Percentiles rank a stretch among this genome's conserved stretches.
Evolutionary conservation across 495 filamentous ascomycete species (phyloP).

Genomic region (Penicillium longicatenatum): DNA sequence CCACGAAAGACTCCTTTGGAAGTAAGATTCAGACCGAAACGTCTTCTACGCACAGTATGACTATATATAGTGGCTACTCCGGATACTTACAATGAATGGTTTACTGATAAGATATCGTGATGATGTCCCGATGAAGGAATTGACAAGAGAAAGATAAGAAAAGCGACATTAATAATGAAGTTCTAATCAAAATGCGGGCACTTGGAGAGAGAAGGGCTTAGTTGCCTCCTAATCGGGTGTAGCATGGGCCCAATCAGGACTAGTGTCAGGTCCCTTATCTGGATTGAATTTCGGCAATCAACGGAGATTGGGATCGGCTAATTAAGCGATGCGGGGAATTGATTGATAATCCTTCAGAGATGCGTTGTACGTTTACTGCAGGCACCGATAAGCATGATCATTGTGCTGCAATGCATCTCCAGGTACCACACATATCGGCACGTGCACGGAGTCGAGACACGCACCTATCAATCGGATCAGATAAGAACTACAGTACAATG

Average conservation of each 20-base stretch:
- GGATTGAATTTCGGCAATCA: neutral
- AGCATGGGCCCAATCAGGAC: neutral
- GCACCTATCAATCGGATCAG: neutral
- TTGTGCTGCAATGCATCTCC: no score
- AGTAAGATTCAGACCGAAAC: neutral
- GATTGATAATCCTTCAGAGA: neutral
- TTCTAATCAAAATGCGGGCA: neutral
- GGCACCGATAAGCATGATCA: no score
- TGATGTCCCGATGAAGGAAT: neutral
- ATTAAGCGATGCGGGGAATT: neutral
- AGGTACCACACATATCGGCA: neutral
- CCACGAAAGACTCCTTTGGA: neutral
- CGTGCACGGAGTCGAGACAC: neutral
- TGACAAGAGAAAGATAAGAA: neutral
- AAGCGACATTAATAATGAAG: neutral
- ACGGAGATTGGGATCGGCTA: neutral
- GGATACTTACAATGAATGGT: no score
- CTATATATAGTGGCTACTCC: neutral
- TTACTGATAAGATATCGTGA: no score
- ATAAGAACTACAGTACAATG: neutral
- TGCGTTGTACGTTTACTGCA: no score
- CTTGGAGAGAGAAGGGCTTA: neutral
- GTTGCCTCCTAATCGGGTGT: neutral
- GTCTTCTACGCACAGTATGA: neutral
- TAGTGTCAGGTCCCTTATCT: conserved; percentile 1